phyloP scores from a whole-genome alignment of 108 stramenopile genomes.

The Fragilaria radians region DNA sequence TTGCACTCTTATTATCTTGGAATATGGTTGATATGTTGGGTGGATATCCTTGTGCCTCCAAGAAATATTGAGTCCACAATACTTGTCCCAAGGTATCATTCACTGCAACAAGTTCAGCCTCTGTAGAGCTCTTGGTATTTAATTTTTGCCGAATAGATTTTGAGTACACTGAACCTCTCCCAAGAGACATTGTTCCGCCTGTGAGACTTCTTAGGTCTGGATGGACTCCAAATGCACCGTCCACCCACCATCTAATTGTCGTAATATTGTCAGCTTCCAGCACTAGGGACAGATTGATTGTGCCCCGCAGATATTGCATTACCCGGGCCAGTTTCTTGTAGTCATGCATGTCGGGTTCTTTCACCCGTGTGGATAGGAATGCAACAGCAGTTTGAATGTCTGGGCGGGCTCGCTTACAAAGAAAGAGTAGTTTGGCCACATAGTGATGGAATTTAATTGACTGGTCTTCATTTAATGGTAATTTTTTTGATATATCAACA shows the following conservation, averaged over 20 bases:
- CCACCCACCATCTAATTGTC: conserved; percentile 36
- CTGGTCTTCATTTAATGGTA: not conserved
- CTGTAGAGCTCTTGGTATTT: conserved; percentile 37
- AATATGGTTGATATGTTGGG: conserved; percentile 21
- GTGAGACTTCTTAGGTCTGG: conserved; percentile 37
- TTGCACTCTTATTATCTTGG: conserved; percentile 47
- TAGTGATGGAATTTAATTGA: not conserved
- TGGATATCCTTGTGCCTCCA: conserved; percentile 34
- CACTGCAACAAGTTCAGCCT: conserved; percentile 33
- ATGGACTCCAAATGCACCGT: conserved; percentile 40
- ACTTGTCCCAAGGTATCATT: conserved; percentile 31
- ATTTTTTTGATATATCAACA: conserved; percentile 8
- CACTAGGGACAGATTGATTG: conserved; percentile 10
- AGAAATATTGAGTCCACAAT: conserved; percentile 37
- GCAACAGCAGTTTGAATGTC: conserved; percentile 21
- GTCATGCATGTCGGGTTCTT: conserved; percentile 34
- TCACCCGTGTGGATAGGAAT: conserved; percentile 40
- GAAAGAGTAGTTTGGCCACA: conserved; percentile 17
- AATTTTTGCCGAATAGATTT: conserved; percentile 26
- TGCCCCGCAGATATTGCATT: conserved; percentile 32
- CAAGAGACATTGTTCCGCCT: conserved; percentile 31
- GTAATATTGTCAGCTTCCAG: conserved; percentile 9
- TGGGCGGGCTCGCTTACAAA: conserved; percentile 15
- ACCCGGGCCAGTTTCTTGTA: conserved; percentile 30
- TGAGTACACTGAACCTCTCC: no score